A percentile compares a stretch with the other conserved stretches of the same genome.
These are phyloP conservation scores for Lathyrus tuberosus DNA, from an alignment of 306 rosid species.

Conservation along the genomic window DNA sequence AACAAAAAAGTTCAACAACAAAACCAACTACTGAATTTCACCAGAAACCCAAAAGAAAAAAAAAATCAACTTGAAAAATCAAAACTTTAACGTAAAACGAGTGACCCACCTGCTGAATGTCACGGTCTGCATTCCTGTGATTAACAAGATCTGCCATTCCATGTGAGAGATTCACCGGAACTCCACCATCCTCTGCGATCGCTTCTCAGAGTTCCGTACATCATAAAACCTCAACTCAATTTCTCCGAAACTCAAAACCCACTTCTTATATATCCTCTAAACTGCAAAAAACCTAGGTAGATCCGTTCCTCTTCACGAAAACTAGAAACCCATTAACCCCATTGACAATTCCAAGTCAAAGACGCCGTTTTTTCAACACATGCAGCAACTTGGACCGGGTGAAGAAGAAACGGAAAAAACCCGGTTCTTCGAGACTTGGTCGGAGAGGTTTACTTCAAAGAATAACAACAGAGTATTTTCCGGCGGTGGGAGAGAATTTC, in stretches of 20 bases:
- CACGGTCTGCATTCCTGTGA: slow-evolving; percentile 94
- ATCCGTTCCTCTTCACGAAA: slow-evolving; percentile 56
- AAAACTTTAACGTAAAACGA: slow-evolving; percentile 12
- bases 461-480: slow-evolving; percentile 2
- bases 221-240: slow-evolving; percentile 64
- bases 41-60: slow-evolving; percentile 29
- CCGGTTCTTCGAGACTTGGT: slow-evolving; percentile 28
- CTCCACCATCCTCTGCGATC: slow-evolving; percentile 96
- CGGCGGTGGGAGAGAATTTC: slow-evolving; percentile 24
- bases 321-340: slow-evolving; percentile 48
- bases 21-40: slow-evolving; percentile 18
- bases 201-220: slow-evolving; percentile 88
- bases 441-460: slow-evolving; percentile 25
- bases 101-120: slow-evolving; percentile 73
- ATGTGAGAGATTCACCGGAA: slow-evolving; percentile 83
- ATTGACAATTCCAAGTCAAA: slow-evolving; percentile 57
- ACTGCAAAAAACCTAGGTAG: slow-evolving; percentile 45
- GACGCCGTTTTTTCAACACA: slow-evolving; percentile 46
- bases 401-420: slow-evolving; percentile 11
- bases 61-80: slow-evolving; percentile 29
- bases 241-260: slow-evolving; percentile 44
- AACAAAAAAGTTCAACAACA: not conserved
- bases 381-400: slow-evolving; percentile 48
- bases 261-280: slow-evolving; percentile 37
- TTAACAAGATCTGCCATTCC: slow-evolving; percentile 99